These are phyloP conservation scores for Pneumocystis oryctolagi DNA, from an alignment of 1,139 yeast genomes.

Conservation along the genomic window DNA sequence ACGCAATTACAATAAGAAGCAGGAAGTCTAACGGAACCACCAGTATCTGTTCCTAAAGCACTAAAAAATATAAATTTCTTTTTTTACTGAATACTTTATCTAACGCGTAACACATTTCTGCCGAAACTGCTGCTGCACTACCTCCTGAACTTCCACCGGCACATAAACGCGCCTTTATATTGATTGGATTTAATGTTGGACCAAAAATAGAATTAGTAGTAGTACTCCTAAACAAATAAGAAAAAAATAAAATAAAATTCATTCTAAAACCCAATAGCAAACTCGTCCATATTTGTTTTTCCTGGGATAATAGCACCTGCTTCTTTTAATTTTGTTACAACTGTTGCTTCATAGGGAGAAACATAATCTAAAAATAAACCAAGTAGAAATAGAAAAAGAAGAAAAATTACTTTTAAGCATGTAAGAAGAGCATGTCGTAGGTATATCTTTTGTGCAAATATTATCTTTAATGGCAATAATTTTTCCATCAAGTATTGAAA, in stretches of 20 bases:
- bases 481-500: constrained; percentile 17
- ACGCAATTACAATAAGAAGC: constrained; percentile 70
- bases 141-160: constrained; percentile 97
- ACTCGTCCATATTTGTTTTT: constrained; percentile 90
- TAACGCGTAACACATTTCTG: constrained; percentile 44
- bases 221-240: constrained; percentile 17
- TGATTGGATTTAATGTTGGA: constrained; percentile 50
- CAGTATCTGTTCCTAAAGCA: constrained; percentile 87
- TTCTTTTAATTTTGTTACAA: constrained; percentile 36
- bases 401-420: constrained; percentile 28
- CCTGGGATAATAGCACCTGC: constrained; percentile 50
- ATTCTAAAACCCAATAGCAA: constrained; percentile 75
- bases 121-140: constrained; percentile 79
- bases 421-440: constrained; percentile 66
- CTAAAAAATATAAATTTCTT: background rate
- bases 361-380: constrained; percentile 28
- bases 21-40: constrained; percentile 88
- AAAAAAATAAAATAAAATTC: background rate
- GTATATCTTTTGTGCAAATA: constrained; percentile 45
- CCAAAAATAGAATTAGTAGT: constrained; percentile 46
- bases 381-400: background rate
- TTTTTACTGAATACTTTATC: background rate
- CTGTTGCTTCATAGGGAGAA: constrained; percentile 77
- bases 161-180: constrained; percentile 27
- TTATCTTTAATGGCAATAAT: constrained; percentile 58